Base-by-base conservation (phyloP, 805 yeast genomes). In the Diddensiella caesifluorescens region DNA sequence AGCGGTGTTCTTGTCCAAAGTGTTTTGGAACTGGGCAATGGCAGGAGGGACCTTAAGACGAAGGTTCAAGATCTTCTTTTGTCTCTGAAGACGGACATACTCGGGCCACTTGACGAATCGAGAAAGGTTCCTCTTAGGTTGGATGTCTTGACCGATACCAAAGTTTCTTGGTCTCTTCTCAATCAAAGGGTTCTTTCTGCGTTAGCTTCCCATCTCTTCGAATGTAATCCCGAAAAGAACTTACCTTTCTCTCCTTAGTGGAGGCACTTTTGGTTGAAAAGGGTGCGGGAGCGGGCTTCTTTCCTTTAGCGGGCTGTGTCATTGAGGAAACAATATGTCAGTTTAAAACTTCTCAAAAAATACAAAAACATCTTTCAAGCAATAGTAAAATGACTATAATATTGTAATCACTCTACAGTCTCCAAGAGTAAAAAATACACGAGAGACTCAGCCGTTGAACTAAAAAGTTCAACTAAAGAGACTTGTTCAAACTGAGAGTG, bases 21-120 rank as follows among this genome's bases (percentile, higher is more conserved):
- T 82, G 74, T 83, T 75, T 66, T 87, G 88, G 82, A 90, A 90
- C 77, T 90, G 98, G 56, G 97, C 80, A 67, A 90, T 81, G 56
- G 97, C 83, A 66, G 98, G 98, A 59, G 98, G 98, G 68, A 90
- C 98, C 83, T 92, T 90, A 68, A 90, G 80, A 83, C 98, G 89
- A 72, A 89, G 70, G 62, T 81, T 75, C 70, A 90, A 79, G 70
- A 90, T 83, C 81, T 90, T 90, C 83, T 83, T 92, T 76, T 92
- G 97, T 80, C 98, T 89, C 79, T 90, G 98, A 61, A 92, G 77
- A 76, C 95, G 86, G 60, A 90, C 94, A 70, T 90, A 88, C 74
- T 83, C 92, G 68, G 98, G 98, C 98, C 98, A 92, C 74, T 84
- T 92, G 67, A 90, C 97, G 70, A 85, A 89, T 74, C 97, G 88